These are phyloP conservation scores for Cystoisospora suis DNA, from an alignment of 169 alveolate genomes.

Conservation along the genomic window DNA sequence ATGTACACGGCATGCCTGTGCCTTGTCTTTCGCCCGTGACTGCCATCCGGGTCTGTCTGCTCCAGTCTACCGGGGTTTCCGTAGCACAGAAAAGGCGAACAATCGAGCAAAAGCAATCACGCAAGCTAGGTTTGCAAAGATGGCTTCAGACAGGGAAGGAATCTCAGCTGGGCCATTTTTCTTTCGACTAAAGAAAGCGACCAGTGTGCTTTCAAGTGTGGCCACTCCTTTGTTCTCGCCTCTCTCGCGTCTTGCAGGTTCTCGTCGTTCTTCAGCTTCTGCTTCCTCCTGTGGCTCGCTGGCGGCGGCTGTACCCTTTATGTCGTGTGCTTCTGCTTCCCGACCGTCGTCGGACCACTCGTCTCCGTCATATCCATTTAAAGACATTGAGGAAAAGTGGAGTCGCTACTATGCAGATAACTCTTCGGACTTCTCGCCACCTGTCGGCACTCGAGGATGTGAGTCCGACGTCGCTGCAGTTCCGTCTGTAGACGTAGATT, in stretches of 20 bases:
- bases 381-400: conserved; percentile 41
- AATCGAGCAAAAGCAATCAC: too few species aligned
- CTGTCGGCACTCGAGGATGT: too few species aligned
- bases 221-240: not conserved
- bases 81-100: too few species aligned
- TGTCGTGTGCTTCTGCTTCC: not conserved
- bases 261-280: not conserved
- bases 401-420: conserved; percentile 20
- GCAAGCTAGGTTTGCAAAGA: too few species aligned
- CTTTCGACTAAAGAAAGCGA: not conserved
- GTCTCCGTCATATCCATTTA: conserved; percentile 54
- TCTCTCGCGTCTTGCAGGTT: not conserved
- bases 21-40: too few species aligned
- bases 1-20: too few species aligned
- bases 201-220: not conserved
- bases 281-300: not conserved
- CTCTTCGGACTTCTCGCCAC: conserved; percentile 45
- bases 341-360: not conserved
- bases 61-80: too few species aligned
- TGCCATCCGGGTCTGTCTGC: too few species aligned
- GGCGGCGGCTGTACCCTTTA: conserved; percentile 1
- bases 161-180: too few species aligned
- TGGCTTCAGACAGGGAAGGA: too few species aligned
- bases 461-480: too few species aligned
- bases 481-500: not conserved